Evolutionary conservation across 1,139 yeast genomes (phyloP).

Genomic region (Suhomyces kunorum): DNA sequence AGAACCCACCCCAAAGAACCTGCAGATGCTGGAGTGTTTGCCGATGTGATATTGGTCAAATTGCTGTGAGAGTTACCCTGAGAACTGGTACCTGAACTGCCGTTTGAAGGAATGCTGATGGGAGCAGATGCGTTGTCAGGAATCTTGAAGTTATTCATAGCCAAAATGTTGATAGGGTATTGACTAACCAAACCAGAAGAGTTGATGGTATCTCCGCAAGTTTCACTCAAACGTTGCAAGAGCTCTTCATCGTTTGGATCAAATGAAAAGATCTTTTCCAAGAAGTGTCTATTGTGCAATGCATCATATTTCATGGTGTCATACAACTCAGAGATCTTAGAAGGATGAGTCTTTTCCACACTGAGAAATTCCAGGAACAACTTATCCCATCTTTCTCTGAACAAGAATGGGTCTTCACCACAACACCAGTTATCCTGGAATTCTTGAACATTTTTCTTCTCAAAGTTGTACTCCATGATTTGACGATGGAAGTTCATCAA

Average conservation of each 20-base stretch:
- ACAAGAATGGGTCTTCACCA: constrained; percentile 87
- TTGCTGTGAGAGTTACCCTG: constrained; percentile 30
- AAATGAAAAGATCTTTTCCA: constrained; percentile 79
- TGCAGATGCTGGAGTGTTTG: constrained; percentile 47
- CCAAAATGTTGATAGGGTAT: constrained; percentile 77
- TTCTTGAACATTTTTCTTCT: constrained; percentile 59
- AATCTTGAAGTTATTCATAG: constrained; percentile 72
- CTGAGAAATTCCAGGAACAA: constrained; percentile 88
- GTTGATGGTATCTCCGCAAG: constrained; percentile 55
- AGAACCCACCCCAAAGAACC: constrained; percentile 79
- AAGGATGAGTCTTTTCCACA: constrained; percentile 96
- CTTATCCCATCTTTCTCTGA: constrained; percentile 97
- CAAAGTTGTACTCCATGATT: constrained; percentile 82
- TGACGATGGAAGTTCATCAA: constrained; percentile 89
- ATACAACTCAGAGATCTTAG: constrained; percentile 92
- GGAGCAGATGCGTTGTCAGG: constrained; percentile 27
- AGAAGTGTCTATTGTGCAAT: constrained; percentile 85
- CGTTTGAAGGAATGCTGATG: constrained; percentile 12
- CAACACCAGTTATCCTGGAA: constrained; percentile 94
- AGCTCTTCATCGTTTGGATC: constrained; percentile 56
- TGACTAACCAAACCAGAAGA: constrained; percentile 69
- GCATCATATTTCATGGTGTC: constrained; percentile 99
- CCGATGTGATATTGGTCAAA: constrained; percentile 26
- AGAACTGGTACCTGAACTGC: constrained; percentile 3
- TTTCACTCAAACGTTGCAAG: constrained; percentile 33